phyloP scores from a whole-genome alignment of 352 stramenopile genomes.

The Phytopythium cucurbitacearum region DNA sequence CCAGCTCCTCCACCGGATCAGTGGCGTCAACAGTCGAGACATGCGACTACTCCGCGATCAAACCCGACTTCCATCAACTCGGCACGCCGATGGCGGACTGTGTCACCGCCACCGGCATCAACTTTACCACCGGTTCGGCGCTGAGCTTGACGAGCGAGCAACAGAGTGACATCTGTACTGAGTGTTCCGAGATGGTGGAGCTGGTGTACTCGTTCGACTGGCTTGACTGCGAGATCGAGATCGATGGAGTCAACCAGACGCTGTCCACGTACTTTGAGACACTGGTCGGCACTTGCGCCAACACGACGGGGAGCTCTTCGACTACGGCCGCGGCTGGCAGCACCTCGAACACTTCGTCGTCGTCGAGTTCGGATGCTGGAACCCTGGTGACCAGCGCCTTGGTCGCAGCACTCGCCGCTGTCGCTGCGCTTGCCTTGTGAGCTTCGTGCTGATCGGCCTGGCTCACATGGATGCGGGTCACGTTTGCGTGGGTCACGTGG shows the following conservation, averaged over 20 bases:
- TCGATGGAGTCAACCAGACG: conserved; percentile 13
- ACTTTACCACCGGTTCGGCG: conserved; percentile 5
- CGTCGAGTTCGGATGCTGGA: too few species aligned
- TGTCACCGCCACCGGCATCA: conserved; percentile 11
- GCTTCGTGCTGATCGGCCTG: too few species aligned
- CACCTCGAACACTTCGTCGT: too few species aligned
- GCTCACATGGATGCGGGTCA: too few species aligned
- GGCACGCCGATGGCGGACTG: conserved; percentile 10
- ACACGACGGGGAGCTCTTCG: background rate
- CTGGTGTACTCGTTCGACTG: conserved; percentile 8
- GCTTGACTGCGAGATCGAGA: conserved; percentile 12
- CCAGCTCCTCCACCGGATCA: background rate
- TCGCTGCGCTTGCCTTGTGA: too few species aligned
- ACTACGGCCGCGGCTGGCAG: too few species aligned
- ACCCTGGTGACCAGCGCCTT: too few species aligned
- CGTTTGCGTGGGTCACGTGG: too few species aligned
- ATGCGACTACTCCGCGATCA: conserved; percentile 12
- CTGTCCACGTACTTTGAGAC: conserved; percentile 15
- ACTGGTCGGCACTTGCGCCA: conserved; percentile 8
- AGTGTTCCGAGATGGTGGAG: conserved; percentile 12
- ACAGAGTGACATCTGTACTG: conserved; percentile 9
- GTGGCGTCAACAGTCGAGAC: background rate
- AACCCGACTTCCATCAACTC: conserved; percentile 10
- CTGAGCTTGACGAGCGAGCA: conserved; percentile 7
- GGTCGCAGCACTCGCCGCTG: too few species aligned